Percentiles rank a stretch among this genome's conserved stretches.
Conservation (phyloP, 495 filamentous ascomycete genomes). For the Parmelia sp. region DNA sequence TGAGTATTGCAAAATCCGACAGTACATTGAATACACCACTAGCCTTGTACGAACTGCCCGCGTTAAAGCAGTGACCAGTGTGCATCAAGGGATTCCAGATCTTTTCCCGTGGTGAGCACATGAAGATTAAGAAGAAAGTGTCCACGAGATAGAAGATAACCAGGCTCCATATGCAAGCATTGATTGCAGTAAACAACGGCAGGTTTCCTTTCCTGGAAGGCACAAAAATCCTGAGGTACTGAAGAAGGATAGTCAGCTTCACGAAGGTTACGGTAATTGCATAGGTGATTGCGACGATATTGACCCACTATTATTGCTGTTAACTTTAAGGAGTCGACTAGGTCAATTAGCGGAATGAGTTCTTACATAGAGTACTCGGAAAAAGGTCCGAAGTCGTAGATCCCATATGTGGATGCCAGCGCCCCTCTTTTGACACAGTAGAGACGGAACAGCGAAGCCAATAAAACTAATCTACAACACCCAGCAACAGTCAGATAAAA, state of each 20-base stretch:
- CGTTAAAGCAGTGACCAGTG: constrained; percentile 32
- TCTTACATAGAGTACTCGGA: constrained; percentile 2
- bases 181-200: neutral
- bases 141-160: neutral
- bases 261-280: constrained; percentile 37
- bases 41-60: constrained; percentile 22
- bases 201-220: constrained; percentile 8
- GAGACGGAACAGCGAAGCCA: neutral
- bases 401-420: constrained; percentile 8
- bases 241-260: constrained; percentile 45
- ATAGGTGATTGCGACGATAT: constrained; percentile 28
- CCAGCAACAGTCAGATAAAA: neutral
- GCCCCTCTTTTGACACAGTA: neutral
- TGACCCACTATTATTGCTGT: neutral
- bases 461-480: neutral
- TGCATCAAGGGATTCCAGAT: neutral
- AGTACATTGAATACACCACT: constrained; percentile 12
- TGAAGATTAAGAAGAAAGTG: neutral
- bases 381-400: constrained; percentile 2
- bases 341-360: neutral
- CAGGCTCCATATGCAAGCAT: neutral
- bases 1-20: constrained; percentile 8
- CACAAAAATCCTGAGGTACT: constrained; percentile 45
- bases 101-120: neutral
- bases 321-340: neutral